Conservation (phyloP, 768 basidiomycete genomes). For the Pleurotus cornucopiae region DNA sequence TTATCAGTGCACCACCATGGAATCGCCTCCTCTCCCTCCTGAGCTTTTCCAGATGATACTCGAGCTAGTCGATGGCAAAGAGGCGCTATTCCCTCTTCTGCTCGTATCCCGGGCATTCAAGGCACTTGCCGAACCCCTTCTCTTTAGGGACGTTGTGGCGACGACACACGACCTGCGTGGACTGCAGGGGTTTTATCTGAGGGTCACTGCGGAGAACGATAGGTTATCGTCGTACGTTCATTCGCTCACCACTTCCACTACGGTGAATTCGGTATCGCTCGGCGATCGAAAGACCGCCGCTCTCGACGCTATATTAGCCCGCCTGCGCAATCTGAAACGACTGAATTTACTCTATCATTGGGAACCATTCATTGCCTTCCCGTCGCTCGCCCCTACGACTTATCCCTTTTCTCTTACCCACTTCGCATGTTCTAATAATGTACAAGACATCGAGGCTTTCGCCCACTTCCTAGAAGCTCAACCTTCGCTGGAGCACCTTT, state of each 20-base stretch:
- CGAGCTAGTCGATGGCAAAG: background rate
- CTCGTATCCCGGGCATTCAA: background rate
- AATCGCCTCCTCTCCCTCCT: background rate
- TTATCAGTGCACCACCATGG: too few species aligned
- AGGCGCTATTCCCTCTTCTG: background rate
- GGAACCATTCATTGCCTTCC: background rate
- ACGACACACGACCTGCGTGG: background rate
- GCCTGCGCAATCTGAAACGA: background rate
- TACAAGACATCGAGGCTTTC: background rate
- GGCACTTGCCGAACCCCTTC: conserved; percentile 1
- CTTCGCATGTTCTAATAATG: background rate
- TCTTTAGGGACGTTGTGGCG: background rate
- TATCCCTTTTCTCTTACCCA: conserved; percentile 2
- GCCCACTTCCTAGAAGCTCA: conserved; percentile 1
- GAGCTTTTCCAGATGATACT: background rate
- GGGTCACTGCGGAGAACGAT: background rate
- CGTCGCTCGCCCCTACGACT: background rate
- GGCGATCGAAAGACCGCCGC: background rate
- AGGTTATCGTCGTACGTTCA: background rate
- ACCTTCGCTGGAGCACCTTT: background rate
- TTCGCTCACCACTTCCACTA: background rate
- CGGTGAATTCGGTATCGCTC: background rate
- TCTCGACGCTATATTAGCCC: background rate
- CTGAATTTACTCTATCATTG: background rate
- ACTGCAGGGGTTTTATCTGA: background rate